A percentile compares a stretch with the other conserved stretches of the same genome.
Conservation (phyloP, 1,139 yeast species). For the Lodderomyces orthopsilosis region DNA sequence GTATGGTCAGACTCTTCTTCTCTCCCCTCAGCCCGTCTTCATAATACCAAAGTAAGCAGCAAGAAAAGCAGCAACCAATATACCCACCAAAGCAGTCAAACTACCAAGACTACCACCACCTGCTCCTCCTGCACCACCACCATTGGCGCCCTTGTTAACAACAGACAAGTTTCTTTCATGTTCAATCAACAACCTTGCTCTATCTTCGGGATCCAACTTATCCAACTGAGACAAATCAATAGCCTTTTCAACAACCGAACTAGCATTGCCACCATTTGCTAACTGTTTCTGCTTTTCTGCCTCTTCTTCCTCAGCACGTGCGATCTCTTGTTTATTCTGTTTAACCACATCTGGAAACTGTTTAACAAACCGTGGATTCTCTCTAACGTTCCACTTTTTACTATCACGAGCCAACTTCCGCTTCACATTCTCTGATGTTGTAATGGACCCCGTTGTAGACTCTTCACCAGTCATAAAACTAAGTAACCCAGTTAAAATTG, state of each 20-base stretch:
- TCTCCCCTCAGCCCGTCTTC: constrained; percentile 13
- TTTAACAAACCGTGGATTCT: constrained; percentile 52
- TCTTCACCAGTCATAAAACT: constrained; percentile 76
- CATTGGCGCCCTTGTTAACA: constrained; percentile 10
- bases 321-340: constrained; percentile 38
- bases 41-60: constrained; percentile 22
- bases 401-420: constrained; percentile 48
- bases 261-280: constrained; percentile 1
- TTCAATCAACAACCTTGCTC: constrained; percentile 37
- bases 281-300: constrained; percentile 4
- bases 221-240: constrained; percentile 26
- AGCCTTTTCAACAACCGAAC: constrained; percentile 12
- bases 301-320: constrained; percentile 12
- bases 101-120: constrained; percentile 6
- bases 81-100: constrained; percentile 25
- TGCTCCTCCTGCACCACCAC: constrained; percentile 9
- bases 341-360: constrained; percentile 70
- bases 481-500: constrained; percentile 78
- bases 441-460: constrained; percentile 39
- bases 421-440: constrained; percentile 36
- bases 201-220: constrained; percentile 43
- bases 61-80: constrained; percentile 29
- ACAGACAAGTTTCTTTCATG: constrained; percentile 16
- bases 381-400: constrained; percentile 59
- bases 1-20: background rate